Evolutionary conservation across 306 rosid species (phyloP).

Genomic region (Dalbergia oliveri): DNA sequence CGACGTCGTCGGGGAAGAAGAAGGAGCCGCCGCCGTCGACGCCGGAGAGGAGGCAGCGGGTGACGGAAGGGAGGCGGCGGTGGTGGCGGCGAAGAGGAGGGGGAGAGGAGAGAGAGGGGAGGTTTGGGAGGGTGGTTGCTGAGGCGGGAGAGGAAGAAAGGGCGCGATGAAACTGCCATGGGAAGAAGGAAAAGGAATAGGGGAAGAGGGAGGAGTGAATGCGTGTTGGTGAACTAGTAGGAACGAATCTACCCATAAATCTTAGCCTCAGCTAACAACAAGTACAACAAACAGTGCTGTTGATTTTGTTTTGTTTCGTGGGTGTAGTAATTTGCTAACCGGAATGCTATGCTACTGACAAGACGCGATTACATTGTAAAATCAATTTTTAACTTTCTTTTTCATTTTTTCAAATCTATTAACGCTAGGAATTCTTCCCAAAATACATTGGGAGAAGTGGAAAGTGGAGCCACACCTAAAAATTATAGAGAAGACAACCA

Average conservation of each 20-base stretch:
- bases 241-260: background rate
- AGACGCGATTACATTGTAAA: too few species aligned
- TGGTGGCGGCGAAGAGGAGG: conserved; percentile 37
- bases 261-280: background rate
- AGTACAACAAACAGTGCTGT: too few species aligned
- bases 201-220: background rate
- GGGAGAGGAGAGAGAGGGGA: background rate
- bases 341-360: too few species aligned
- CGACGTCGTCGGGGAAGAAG: conserved; percentile 81
- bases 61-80: conserved; percentile 42
- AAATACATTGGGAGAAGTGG: too few species aligned
- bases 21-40: conserved; percentile 63
- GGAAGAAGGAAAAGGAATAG: background rate
- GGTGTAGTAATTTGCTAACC: too few species aligned
- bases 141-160: conserved; percentile 67
- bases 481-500: too few species aligned
- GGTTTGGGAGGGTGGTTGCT: conserved; percentile 38
- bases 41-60: conserved; percentile 67
- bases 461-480: too few species aligned
- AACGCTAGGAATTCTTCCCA: too few species aligned
- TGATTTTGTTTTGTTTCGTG: too few species aligned
- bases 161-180: conserved; percentile 78
- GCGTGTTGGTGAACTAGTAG: background rate
- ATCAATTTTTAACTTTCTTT: too few species aligned
- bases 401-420: too few species aligned